These are phyloP conservation scores for Exidia glandulosa DNA, from an alignment of 768 basidiomycete genomes.

Conservation along the genomic window DNA sequence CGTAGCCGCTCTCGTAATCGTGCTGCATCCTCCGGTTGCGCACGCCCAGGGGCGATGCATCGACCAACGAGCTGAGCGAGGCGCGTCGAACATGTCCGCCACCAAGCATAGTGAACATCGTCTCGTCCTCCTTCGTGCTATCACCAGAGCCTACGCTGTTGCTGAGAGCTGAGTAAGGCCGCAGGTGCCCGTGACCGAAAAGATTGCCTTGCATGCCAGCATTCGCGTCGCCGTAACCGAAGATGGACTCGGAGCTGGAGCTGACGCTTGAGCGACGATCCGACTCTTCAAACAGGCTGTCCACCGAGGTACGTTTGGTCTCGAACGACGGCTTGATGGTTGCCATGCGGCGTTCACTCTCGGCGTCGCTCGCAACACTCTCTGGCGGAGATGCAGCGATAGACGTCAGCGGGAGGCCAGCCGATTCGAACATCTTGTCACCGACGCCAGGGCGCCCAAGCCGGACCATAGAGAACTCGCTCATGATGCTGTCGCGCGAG, in stretches of 20 bases:
- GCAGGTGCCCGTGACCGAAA: slow-evolving; percentile 41
- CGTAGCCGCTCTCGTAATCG: slow-evolving; percentile 16
- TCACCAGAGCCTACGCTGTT: slow-evolving; percentile 32
- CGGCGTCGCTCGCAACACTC: slow-evolving; percentile 19
- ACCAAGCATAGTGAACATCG: slow-evolving; percentile 80
- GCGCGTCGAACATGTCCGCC: slow-evolving; percentile 63
- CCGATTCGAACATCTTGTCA: slow-evolving; percentile 77
- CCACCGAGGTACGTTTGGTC: slow-evolving; percentile 1
- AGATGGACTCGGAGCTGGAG: slow-evolving; percentile 48
- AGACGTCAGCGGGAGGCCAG: slow-evolving; percentile 41
- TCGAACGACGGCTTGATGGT: not conserved
- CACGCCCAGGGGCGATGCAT: slow-evolving; percentile 53
- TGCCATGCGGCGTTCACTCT: not conserved
- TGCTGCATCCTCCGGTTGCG: slow-evolving; percentile 48
- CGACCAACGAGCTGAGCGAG: slow-evolving; percentile 54
- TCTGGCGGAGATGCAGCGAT: slow-evolving; percentile 59
- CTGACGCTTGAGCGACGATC: slow-evolving; percentile 22
- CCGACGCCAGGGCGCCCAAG: slow-evolving; percentile 64
- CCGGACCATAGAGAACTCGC: slow-evolving; percentile 47
- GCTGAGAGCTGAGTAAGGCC: slow-evolving; percentile 57
- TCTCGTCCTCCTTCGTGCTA: slow-evolving; percentile 58
- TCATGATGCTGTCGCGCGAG: slow-evolving; percentile 45
- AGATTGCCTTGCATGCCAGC: slow-evolving; percentile 29
- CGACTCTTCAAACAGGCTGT: slow-evolving; percentile 21
- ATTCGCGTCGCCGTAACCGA: slow-evolving; percentile 32